phyloP scores from a whole-genome alignment of 768 basidiomycete genomes.

The Floccularia luteovirens region DNA sequence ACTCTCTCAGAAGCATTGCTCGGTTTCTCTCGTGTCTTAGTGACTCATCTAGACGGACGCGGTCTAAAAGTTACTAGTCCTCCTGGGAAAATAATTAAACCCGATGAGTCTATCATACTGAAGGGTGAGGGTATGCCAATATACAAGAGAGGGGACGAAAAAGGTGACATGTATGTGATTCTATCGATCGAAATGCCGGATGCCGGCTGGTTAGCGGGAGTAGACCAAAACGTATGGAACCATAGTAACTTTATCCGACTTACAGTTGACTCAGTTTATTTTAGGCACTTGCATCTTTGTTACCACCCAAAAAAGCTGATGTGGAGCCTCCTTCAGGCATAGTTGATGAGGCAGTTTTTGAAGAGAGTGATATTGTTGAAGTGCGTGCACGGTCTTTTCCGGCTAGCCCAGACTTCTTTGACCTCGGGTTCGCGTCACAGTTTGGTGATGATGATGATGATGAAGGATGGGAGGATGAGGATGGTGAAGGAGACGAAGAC shows the following conservation, averaged over 20 bases:
- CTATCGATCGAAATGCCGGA: slow-evolving; percentile 88
- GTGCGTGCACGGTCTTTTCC: slow-evolving; percentile 77
- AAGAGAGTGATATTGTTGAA: slow-evolving; percentile 74
- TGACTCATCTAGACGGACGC: slow-evolving; percentile 90
- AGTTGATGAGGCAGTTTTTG: slow-evolving; percentile 64
- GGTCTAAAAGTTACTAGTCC: slow-evolving; percentile 78
- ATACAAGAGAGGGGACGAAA: slow-evolving; percentile 52
- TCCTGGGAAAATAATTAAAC: slow-evolving; percentile 66
- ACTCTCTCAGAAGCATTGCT: slow-evolving; percentile 91
- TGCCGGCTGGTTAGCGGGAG: slow-evolving; percentile 62
- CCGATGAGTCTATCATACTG: slow-evolving; percentile 66
- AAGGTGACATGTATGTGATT: slow-evolving; percentile 78
- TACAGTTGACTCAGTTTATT: slow-evolving; percentile 1
- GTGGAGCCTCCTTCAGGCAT: slow-evolving; percentile 65
- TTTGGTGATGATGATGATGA: slow-evolving; percentile 67
- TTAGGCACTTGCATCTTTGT: slow-evolving; percentile 55
- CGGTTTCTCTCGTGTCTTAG: slow-evolving; percentile 87
- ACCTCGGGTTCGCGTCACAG: slow-evolving; percentile 62
- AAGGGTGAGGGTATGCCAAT: slow-evolving; percentile 89
- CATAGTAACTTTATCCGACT: neutral
- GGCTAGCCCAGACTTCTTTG: slow-evolving; percentile 72
- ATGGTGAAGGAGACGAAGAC: too few species aligned
- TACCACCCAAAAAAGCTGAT: slow-evolving; percentile 73
- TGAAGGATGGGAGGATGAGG: slow-evolving; percentile 65
- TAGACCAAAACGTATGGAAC: slow-evolving; percentile 47